Conservation (phyloP, 768 basidiomycete genomes). For the Dioszegia aurantiaca region DNA sequence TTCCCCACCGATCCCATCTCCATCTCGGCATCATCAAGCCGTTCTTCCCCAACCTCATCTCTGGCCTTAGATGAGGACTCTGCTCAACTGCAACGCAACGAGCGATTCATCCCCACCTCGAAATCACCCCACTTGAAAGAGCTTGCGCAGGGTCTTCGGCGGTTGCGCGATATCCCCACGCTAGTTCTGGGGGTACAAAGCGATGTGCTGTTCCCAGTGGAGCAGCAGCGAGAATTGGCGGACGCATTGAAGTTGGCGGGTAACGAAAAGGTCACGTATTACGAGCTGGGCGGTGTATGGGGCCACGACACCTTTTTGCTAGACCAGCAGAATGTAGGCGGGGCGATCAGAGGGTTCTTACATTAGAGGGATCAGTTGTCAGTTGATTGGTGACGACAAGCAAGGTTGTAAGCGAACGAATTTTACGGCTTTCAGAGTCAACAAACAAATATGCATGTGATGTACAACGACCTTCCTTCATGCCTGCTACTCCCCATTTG, state of each 20-base stretch:
- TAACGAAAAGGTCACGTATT: constrained; percentile 85
- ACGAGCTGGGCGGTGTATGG: constrained; percentile 98
- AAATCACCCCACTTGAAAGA: constrained; percentile 67
- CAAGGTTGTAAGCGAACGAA: too few relatives aligned
- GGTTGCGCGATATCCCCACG: constrained; percentile 71
- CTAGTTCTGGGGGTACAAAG: constrained; percentile 92
- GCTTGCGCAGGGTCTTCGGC: constrained; percentile 73
- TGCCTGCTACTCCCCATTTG: neutral
- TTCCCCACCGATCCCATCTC: constrained; percentile 38
- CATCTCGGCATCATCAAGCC: constrained; percentile 35
- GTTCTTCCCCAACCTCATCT: constrained; percentile 32
- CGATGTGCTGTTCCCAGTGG: constrained; percentile 93
- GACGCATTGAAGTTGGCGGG: constrained; percentile 89
- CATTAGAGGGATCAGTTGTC: constrained; percentile 40
- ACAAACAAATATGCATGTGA: neutral
- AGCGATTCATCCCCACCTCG: constrained; percentile 53
- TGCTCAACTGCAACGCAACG: constrained; percentile 28
- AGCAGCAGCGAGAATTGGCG: constrained; percentile 91
- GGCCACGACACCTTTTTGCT: constrained; percentile 98
- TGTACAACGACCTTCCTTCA: neutral
- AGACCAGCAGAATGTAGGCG: constrained; percentile 83
- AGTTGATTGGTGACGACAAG: too few relatives aligned
- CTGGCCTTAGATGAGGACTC: constrained; percentile 34
- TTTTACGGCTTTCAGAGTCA: too few relatives aligned
- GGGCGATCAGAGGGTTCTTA: constrained; percentile 85